Base-by-base conservation (phyloP, 2,329 filamentous ascomycete genomes). In the Sporothrix euskadiensis region DNA sequence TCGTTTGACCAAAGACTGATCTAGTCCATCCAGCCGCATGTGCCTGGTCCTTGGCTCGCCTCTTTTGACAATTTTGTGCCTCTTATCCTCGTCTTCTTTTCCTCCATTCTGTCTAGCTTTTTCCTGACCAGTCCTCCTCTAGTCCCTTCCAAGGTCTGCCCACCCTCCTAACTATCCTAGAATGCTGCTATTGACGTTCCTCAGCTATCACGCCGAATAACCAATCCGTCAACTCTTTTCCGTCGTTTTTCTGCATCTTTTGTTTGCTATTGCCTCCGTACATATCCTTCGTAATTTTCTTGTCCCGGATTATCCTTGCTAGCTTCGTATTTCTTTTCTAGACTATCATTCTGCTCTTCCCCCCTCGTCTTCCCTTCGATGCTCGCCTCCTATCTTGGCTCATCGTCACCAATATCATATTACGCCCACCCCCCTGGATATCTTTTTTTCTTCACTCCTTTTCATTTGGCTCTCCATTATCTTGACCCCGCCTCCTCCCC, bases 191-290 rank as follows among this genome's bases (percentile, higher is more conserved):
- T 59, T 49, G 68, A 57, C 59, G 61, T 32, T 35, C 72, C 47
- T 69, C 54, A 56, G 12, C 69, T 39, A 63, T 71, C 54, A 32
- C 47, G 71, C 32, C 41, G 56, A n/a, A 69, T 69, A 63, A 68
- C 74, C 74, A 75, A 74, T 56, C 54, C 63, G 19, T 69, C 49
- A 12, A 54, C 41, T 35, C n/a, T 8, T 47, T 61, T 61, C 54
- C 63, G 70, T 30, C 16, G 14, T 32, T 35, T 12, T 9, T 52
- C 4, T 52, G 8, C 16, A 12, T 49, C 26, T 69, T 49, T 73
- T 44, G 47, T 61, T 66, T 41, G 52, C 35, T 32, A 56, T 71
- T 69, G 71, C 71, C 61, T 74, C 73, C 73, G 65, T 59, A 54
- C 59, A 54, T 61, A 32, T 57, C 35, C 63, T 54, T 47, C 7